These are phyloP conservation scores for Colletotrichum sp. DNA, from an alignment of 2,329 filamentous ascomycete species.

Conservation along the genomic window DNA sequence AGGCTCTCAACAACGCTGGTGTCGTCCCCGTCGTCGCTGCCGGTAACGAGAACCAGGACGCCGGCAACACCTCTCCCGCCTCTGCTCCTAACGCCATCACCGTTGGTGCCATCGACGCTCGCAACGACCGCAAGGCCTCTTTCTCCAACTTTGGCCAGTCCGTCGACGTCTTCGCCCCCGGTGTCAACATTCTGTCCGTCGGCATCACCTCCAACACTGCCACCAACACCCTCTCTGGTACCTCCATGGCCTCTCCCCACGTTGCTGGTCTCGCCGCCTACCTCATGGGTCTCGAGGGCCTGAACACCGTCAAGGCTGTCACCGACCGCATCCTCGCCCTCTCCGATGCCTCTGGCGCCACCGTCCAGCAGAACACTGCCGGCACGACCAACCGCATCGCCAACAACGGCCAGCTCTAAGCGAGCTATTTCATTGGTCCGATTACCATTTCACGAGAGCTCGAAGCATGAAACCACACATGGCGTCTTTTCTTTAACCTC, in stretches of 20 bases:
- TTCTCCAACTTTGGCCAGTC: conserved; percentile 64
- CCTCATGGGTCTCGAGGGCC: conserved; percentile 61
- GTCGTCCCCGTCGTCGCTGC: conserved; percentile 65
- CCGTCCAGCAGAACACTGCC: conserved; percentile 44
- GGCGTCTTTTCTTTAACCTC: not conserved
- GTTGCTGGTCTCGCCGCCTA: conserved; percentile 73
- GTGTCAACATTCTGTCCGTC: conserved; percentile 57
- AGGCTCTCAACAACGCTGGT: conserved; percentile 52
- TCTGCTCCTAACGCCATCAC: conserved; percentile 62
- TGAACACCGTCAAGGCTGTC: conserved; percentile 50
- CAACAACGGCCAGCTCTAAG: conserved; percentile 55
- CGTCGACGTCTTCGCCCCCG: conserved; percentile 63
- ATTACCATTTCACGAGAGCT: not conserved
- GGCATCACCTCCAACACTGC: conserved; percentile 55
- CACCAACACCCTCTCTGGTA: conserved; percentile 54
- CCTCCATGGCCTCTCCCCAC: conserved; percentile 71
- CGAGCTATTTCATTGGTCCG: not conserved
- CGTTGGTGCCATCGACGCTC: conserved; percentile 62
- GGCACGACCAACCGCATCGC: conserved; percentile 59
- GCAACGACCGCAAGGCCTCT: conserved; percentile 49
- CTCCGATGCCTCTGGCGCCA: conserved; percentile 49
- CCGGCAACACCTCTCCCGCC: conserved; percentile 56
- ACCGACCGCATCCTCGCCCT: conserved; percentile 56
- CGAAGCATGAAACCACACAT: not conserved
- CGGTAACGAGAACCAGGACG: conserved; percentile 62